phyloP scores from a whole-genome alignment of 116 monocot species.

The Iris pallida region DNA sequence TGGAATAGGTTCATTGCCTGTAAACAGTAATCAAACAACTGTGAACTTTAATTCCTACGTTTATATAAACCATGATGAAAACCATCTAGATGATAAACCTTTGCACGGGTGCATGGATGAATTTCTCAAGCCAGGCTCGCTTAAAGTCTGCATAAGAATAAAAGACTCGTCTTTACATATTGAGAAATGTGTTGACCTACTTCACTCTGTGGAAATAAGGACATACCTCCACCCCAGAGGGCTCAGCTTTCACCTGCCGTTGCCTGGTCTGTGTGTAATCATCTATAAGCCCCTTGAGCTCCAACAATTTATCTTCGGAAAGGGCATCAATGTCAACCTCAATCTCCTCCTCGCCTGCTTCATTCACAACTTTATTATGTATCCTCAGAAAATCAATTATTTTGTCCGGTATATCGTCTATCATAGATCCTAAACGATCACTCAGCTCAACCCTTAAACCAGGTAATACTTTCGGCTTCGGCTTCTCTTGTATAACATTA shows the following conservation, averaged over 20 bases:
- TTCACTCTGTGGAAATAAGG: background rate
- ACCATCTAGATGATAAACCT: conserved; percentile 27
- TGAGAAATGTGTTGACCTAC: background rate
- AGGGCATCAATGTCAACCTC: conserved; percentile 61
- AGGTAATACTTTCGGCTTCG: conserved; percentile 29
- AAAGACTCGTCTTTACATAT: background rate
- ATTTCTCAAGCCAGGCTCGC: conserved; percentile 52
- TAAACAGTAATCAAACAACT: background rate
- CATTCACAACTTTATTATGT: conserved; percentile 24
- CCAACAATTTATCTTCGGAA: conserved; percentile 45
- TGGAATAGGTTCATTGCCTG: conserved; percentile 51
- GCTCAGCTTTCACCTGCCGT: conserved; percentile 19
- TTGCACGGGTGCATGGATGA: conserved; percentile 44
- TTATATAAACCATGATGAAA: background rate
- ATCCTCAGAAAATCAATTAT: conserved; percentile 49
- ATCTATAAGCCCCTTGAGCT: conserved; percentile 52
- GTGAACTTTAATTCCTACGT: background rate
- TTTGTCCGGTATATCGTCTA: conserved; percentile 39
- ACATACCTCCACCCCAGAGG: conserved; percentile 42
- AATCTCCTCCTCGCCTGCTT: conserved; percentile 50
- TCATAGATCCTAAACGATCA: conserved; percentile 28
- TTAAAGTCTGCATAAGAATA: conserved; percentile 34
- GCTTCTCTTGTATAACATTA: conserved; percentile 8
- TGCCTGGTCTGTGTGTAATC: conserved; percentile 22
- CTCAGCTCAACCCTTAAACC: conserved; percentile 45